These are phyloP conservation scores for Penicillium antarcticum DNA, from an alignment of 495 filamentous ascomycete genomes.

Conservation along the genomic window DNA sequence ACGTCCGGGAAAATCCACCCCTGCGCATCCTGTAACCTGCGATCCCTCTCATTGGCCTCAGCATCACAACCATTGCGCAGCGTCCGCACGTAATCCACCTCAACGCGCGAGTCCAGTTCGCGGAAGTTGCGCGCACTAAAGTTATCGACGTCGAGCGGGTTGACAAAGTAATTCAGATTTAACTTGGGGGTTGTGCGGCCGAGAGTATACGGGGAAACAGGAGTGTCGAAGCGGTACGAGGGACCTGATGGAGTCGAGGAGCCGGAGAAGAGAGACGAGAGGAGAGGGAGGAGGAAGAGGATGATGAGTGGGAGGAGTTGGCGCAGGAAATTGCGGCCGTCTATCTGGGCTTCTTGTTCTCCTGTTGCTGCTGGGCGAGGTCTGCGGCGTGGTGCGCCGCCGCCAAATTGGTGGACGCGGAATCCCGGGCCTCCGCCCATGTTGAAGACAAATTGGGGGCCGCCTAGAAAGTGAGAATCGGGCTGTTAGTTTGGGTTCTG, in stretches of 20 bases:
- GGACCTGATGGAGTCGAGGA: slow-evolving; percentile 58
- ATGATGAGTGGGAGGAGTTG: slow-evolving; percentile 81
- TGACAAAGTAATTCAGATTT: slow-evolving; percentile 78
- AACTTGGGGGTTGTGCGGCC: slow-evolving; percentile 67
- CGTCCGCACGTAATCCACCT: slow-evolving; percentile 63
- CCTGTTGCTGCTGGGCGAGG: slow-evolving; percentile 59
- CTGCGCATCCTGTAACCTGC: slow-evolving; percentile 72
- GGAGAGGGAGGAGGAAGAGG: slow-evolving; percentile 82
- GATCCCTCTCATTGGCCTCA: slow-evolving; percentile 60
- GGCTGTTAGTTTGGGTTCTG: background rate
- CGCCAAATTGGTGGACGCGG: slow-evolving; percentile 84
- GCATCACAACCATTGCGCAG: slow-evolving; percentile 68
- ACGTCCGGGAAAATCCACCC: slow-evolving; percentile 85
- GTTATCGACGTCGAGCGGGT: slow-evolving; percentile 70
- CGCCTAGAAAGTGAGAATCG: slow-evolving; percentile 45
- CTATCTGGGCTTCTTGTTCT: slow-evolving; percentile 46
- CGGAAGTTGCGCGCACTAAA: slow-evolving; percentile 62
- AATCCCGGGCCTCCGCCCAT: slow-evolving; percentile 79
- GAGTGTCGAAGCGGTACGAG: slow-evolving; percentile 64
- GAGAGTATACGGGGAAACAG: slow-evolving; percentile 65
- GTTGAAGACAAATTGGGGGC: slow-evolving; percentile 88
- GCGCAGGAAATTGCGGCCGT: slow-evolving; percentile 45
- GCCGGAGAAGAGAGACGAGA: slow-evolving; percentile 75
- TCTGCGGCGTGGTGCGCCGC: slow-evolving; percentile 61
- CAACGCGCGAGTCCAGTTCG: slow-evolving; percentile 73